Percentiles rank a stretch among this genome's conserved stretches.
Evolutionary conservation across 2,329 filamentous ascomycete species (phyloP).

Genomic region (Ceratocystis smalleyi): DNA sequence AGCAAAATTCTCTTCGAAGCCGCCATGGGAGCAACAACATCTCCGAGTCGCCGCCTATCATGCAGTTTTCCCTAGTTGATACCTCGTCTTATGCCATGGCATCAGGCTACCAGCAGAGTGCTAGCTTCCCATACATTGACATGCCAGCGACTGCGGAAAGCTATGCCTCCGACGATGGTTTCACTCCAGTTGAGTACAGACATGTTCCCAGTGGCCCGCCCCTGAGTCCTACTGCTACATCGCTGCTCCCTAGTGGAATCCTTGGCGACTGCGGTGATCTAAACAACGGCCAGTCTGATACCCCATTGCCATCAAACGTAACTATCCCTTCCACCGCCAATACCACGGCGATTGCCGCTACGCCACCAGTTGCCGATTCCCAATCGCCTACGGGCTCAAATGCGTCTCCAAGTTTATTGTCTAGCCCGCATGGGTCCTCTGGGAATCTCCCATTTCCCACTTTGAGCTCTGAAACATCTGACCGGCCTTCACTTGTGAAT

Average conservation of each 20-base stretch:
- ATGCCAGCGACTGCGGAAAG: constrained; percentile 22
- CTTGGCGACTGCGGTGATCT: constrained; percentile 34
- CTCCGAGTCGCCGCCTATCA: constrained; percentile 25
- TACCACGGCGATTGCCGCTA: background rate
- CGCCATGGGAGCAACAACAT: constrained; percentile 29
- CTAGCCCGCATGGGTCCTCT: constrained; percentile 46
- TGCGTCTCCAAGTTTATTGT: constrained; percentile 40
- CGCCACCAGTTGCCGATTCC: constrained; percentile 26
- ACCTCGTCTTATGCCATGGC: constrained; percentile 30
- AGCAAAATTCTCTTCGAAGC: constrained; percentile 32
- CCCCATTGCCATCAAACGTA: constrained; percentile 25
- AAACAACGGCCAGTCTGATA: constrained; percentile 40
- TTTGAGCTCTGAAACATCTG: constrained; percentile 13
- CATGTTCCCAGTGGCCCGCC: constrained; percentile 49
- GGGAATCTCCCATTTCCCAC: constrained; percentile 40
- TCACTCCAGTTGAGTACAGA: constrained; percentile 48
- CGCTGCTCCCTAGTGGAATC: constrained; percentile 54
- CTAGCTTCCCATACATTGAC: constrained; percentile 41
- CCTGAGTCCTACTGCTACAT: constrained; percentile 61
- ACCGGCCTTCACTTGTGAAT: constrained; percentile 13
- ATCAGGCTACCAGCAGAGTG: constrained; percentile 36
- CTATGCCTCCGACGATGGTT: constrained; percentile 24
- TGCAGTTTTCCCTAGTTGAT: constrained; percentile 26
- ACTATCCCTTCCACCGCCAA: constrained; percentile 23
- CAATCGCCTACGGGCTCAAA: constrained; percentile 47